phyloP scores from a whole-genome alignment of 164 flowering plant species.

The Chimonanthus salicifolius region DNA sequence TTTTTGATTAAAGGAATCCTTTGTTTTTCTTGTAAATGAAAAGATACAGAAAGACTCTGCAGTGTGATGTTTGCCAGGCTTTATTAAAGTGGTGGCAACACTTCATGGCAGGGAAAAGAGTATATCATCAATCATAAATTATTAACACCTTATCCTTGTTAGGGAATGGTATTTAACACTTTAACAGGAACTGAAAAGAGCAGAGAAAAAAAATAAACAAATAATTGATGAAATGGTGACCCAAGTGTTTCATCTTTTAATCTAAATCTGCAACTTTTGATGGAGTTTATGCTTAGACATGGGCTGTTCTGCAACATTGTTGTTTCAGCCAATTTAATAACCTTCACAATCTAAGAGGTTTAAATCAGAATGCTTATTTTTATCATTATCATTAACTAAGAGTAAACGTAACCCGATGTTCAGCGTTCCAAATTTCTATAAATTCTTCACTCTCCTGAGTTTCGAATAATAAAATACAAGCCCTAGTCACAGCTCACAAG shows the following conservation, averaged over 20 bases:
- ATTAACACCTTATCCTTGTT: not conserved
- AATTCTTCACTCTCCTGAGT: too few species aligned
- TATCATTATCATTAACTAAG: too few species aligned
- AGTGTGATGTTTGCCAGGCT: not conserved
- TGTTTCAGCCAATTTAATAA: too few species aligned
- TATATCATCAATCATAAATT: not conserved
- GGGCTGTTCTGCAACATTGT: not conserved
- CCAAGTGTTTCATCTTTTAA: not conserved
- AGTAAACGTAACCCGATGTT: too few species aligned
- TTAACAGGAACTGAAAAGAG: too few species aligned
- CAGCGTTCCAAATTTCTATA: too few species aligned
- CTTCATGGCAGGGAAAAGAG: not conserved
- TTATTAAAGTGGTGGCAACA: not conserved
- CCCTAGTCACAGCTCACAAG: too few species aligned
- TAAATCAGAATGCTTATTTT: too few species aligned
- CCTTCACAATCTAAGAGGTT: too few species aligned
- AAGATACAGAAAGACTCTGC: not conserved
- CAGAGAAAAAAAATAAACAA: too few species aligned
- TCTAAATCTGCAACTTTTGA: not conserved
- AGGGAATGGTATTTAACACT: not conserved
- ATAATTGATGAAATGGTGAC: too few species aligned
- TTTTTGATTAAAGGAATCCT: not conserved
- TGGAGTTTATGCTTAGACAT: not conserved
- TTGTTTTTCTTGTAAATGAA: not conserved
- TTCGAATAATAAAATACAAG: too few species aligned